phyloP scores from a whole-genome alignment of 495 filamentous ascomycete species.

The Pseudotulostoma volvatum region DNA sequence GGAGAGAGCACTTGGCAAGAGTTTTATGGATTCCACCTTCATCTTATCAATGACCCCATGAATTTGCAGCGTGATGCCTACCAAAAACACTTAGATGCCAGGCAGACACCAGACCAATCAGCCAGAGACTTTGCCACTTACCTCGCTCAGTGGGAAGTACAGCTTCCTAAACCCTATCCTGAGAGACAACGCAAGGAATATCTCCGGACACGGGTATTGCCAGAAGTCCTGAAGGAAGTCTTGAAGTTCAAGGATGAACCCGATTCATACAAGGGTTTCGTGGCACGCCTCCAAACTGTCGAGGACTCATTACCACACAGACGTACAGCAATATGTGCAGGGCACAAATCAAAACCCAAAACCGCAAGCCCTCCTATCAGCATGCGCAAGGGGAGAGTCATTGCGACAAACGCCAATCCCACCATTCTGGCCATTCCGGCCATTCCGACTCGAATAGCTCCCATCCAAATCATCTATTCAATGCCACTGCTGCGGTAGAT shows the following conservation, averaged over 20 bases:
- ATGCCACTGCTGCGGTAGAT: not conserved
- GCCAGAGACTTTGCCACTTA: not conserved
- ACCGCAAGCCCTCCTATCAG: not conserved
- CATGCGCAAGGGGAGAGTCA: not conserved
- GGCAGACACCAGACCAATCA: not conserved
- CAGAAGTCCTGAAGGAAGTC: not conserved
- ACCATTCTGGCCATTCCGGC: not conserved
- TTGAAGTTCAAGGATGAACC: not conserved
- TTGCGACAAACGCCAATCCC: not conserved
- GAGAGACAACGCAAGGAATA: not conserved
- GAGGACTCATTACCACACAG: not conserved
- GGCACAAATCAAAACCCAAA: not conserved
- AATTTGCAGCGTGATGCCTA: not conserved
- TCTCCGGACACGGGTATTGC: not conserved
- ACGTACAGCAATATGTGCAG: not conserved
- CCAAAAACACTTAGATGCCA: not conserved
- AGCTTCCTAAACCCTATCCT: not conserved
- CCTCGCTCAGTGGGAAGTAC: not conserved
- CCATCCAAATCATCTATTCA: not conserved
- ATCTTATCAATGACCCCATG: not conserved
- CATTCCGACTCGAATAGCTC: not conserved
- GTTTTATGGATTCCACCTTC: not conserved
- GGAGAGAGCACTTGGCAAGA: not conserved
- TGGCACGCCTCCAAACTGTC: not conserved
- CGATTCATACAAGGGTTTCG: not conserved